A percentile compares a stretch with the other conserved stretches of the same genome.
Conservation (phyloP, 345 rosid genomes). For the Populus euphratica region DNA sequence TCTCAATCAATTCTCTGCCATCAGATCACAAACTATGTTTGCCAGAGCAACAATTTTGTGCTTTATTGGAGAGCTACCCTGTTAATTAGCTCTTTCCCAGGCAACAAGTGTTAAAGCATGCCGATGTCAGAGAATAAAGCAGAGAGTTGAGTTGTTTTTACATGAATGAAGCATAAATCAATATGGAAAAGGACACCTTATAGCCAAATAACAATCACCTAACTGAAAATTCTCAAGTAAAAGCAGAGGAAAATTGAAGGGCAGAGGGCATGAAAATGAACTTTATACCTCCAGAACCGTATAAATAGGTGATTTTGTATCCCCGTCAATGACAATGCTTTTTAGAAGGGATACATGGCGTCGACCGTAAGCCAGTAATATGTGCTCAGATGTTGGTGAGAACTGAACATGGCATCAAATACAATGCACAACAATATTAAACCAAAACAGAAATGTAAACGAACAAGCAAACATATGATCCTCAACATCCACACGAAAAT, state of each 20-base stretch:
- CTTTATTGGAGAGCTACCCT: background rate
- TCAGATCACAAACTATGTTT: background rate
- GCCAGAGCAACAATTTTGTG: background rate
- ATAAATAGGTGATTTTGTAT: constrained; percentile 71
- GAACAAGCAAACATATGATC: background rate
- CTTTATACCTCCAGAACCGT: constrained; percentile 81
- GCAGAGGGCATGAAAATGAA: background rate
- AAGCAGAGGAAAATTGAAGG: background rate
- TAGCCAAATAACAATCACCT: background rate
- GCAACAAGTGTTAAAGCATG: background rate
- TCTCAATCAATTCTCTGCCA: background rate
- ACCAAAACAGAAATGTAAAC: background rate
- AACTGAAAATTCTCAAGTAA: background rate
- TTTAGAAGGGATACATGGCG: constrained; percentile 90
- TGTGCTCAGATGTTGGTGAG: constrained; percentile 94
- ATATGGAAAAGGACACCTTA: background rate
- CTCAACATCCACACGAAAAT: background rate
- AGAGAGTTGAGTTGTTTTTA: background rate
- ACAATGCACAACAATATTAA: background rate
- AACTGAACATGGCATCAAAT: constrained; percentile 56
- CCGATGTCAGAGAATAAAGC: background rate
- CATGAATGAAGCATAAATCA: background rate
- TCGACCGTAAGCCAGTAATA: constrained; percentile 92
- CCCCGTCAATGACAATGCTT: constrained; percentile 85
- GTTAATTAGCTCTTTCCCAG: background rate